Base-by-base conservation (phyloP, 805 yeast species). In the Starmerella bombicola region DNA sequence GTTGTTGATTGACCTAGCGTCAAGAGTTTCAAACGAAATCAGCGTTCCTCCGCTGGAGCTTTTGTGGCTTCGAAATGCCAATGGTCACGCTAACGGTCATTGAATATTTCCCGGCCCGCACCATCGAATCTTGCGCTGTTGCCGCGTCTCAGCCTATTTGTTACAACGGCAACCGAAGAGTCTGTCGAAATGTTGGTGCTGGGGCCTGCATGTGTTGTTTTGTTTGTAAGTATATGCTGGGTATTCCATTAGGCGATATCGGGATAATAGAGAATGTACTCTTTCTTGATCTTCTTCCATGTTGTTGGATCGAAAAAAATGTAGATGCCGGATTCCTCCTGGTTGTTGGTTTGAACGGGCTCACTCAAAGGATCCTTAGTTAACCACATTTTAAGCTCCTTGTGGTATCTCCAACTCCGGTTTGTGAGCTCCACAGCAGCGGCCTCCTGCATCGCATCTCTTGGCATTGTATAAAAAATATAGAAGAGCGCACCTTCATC, bases 351-450 rank as follows among this genome's bases (percentile, higher is more conserved):
- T 50, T 67, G 75, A 13, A 82, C 73, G 1, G 96, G 95, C 59
- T 88, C 97, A 46, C 77, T 76, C 53, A 75, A 74, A 22, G 93
- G 81, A 55, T 85, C 95, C 60, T 91, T 91, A 10, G 98, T 91
- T 44, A 91, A 65, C 98, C 98, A 91, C 38, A 91, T 85, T 64
- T 86, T 93, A 42, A 91, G 71, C 46, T 84, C 94, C 63, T 85
- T 88, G 63, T 91, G 98, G 56, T 82, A 91, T 51, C 97, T 73
- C 99, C 99, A 91, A 62, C 88, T 91, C 53, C 98, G 71, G 47
- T 76, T 76, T 53, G 84, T 83, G 51, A 91, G 70, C 59, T 88
- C 97, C 44, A 88, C 69, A 5, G 96, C 93, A 4, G 93, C 93
- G 42, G 85, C 72, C 58, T 91, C 98, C 61, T 91, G 99, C 58